Evolutionary conservation across 768 basidiomycete genomes (phyloP).

Genomic region (Tricholoma sp.): DNA sequence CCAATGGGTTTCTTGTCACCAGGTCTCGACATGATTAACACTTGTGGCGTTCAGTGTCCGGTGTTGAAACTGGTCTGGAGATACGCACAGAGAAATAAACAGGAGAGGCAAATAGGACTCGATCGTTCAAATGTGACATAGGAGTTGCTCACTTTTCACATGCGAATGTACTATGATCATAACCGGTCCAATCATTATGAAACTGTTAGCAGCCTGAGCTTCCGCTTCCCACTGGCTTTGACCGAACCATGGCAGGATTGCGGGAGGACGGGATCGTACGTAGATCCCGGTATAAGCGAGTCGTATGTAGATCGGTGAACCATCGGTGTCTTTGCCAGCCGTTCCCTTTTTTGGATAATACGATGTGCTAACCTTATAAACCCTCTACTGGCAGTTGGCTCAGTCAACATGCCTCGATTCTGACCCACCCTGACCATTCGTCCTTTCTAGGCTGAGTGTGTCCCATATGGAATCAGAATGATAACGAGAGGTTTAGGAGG

Average conservation of each 20-base stretch:
- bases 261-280: not conserved
- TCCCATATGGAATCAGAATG: no score
- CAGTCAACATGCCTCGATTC: no score
- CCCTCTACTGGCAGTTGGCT: no score
- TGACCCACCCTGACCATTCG: no score
- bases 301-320: no score
- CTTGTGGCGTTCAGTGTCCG: not conserved
- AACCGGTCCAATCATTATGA: not conserved
- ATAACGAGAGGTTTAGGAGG: no score
- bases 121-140: not conserved
- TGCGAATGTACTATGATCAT: not conserved
- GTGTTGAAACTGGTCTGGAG: not conserved
- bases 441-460: no score
- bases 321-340: no score
- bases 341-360: no score
- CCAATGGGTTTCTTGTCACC: slow-evolving; percentile 72
- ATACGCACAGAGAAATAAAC: not conserved
- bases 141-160: not conserved
- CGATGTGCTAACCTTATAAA: no score
- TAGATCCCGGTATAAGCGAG: no score
- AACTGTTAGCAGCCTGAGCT: not conserved
- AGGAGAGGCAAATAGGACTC: not conserved
- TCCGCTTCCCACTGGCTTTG: not conserved
- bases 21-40: slow-evolving; percentile 44
- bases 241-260: not conserved